Evolutionary conservation across 345 rosid species (phyloP).

Genomic region (Rhizophora mangle): DNA sequence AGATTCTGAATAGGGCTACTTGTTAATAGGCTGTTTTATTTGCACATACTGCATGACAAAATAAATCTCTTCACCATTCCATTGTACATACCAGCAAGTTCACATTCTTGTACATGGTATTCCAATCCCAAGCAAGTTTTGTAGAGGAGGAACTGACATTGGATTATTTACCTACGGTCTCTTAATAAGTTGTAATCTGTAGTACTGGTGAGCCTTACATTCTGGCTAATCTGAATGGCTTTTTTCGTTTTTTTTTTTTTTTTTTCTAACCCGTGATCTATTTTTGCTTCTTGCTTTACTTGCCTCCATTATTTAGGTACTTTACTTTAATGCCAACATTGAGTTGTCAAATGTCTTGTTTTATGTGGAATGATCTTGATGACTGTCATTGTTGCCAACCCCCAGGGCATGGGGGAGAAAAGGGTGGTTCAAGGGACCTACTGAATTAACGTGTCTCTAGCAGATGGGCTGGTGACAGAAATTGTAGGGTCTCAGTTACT

Average conservation of each 20-base stretch:
- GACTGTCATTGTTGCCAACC: too few species aligned
- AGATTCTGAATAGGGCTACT: slow-evolving; percentile 28
- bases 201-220: not conserved
- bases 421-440: not conserved
- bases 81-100: slow-evolving; percentile 1
- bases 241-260: too few species aligned
- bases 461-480: not conserved
- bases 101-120: not conserved
- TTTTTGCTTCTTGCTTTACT: too few species aligned
- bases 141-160: slow-evolving; percentile 5
- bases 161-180: slow-evolving; percentile 1
- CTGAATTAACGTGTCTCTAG: not conserved
- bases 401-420: too few species aligned
- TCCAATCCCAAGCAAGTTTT: slow-evolving; percentile 17
- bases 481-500: slow-evolving; percentile 3
- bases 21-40: not conserved
- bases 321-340: not conserved
- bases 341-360: not conserved
- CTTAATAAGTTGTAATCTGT: not conserved
- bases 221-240: not conserved
- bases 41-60: slow-evolving; percentile 20
- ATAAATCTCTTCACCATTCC: not conserved
- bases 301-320: too few species aligned
- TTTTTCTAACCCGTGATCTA: too few species aligned
- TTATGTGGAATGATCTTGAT: too few species aligned